phyloP scores from a whole-genome alignment of 345 rosid genomes.

The Pseudoturritis turrita region DNA sequence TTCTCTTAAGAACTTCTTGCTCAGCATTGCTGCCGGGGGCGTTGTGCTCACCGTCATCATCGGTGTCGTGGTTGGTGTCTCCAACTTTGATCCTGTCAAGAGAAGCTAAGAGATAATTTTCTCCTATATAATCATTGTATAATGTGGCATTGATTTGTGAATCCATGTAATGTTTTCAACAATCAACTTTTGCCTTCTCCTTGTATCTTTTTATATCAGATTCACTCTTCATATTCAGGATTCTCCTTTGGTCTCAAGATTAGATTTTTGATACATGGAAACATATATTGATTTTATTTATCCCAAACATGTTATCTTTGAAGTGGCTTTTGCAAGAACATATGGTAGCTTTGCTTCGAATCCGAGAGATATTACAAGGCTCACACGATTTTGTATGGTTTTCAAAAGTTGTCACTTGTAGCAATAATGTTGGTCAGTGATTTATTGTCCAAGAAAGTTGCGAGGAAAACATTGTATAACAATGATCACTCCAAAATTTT shows the following conservation, averaged over 20 bases:
- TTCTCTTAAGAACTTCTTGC: slow-evolving; percentile 92
- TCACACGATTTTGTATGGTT: too few relatives aligned
- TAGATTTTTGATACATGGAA: background rate
- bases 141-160: background rate
- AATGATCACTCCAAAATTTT: too few relatives aligned
- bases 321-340: too few relatives aligned
- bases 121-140: too few relatives aligned
- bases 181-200: background rate
- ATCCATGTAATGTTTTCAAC: slow-evolving; percentile 5
- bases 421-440: too few relatives aligned
- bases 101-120: slow-evolving; percentile 33
- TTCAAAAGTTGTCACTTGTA: too few relatives aligned
- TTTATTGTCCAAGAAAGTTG: too few relatives aligned
- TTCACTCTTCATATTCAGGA: background rate
- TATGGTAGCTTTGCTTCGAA: too few relatives aligned
- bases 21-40: slow-evolving; percentile 74
- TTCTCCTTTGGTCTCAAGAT: background rate
- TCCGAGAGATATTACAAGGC: too few relatives aligned
- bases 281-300: background rate
- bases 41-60: slow-evolving; percentile 47
- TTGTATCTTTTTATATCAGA: too few relatives aligned
- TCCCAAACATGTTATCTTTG: too few relatives aligned
- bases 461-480: too few relatives aligned
- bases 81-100: slow-evolving; percentile 68
- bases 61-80: slow-evolving; percentile 79